Percentiles rank a stretch among this genome's conserved stretches.
Evolutionary conservation across 192 early-diverging fungal species (phyloP).

Genomic region (Linnemannia hyalina): DNA sequence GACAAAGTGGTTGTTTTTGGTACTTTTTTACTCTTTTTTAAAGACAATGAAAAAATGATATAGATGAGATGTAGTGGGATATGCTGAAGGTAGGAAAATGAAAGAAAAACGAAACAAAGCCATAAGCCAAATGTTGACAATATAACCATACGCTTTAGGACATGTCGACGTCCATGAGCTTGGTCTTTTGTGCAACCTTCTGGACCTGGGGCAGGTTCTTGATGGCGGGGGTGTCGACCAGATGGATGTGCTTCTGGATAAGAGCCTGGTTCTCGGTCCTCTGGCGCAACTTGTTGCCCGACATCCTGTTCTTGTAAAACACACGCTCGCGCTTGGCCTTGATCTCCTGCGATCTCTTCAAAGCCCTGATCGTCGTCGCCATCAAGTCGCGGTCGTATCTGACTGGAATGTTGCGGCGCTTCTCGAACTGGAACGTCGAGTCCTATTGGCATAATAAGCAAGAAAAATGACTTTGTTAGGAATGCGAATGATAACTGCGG

Average conservation of each 20-base stretch:
- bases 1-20: neutral
- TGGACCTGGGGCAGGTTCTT: conserved; percentile 75
- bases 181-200: conserved; percentile 66
- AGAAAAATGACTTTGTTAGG: neutral
- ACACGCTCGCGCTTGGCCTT: conserved; percentile 92
- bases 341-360: conserved; percentile 98
- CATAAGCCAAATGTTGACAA: neutral
- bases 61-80: neutral
- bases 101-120: neutral
- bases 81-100: neutral
- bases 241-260: conserved; percentile 90
- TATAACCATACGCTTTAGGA: conserved; percentile 51
- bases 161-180: conserved; percentile 77
- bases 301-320: conserved; percentile 93
- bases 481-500: neutral
- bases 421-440: conserved; percentile 98
- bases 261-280: conserved; percentile 79
- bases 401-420: conserved; percentile 97
- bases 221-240: conserved; percentile 73
- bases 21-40: neutral
- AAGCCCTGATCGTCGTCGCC: conserved; percentile 97
- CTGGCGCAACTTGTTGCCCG: conserved; percentile 88
- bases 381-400: conserved; percentile 98
- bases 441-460: conserved; percentile 67
- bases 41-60: conserved; percentile 5